Base-by-base conservation (phyloP, 169 alveolate genomes). In the Eimeria necatrix region DNA sequence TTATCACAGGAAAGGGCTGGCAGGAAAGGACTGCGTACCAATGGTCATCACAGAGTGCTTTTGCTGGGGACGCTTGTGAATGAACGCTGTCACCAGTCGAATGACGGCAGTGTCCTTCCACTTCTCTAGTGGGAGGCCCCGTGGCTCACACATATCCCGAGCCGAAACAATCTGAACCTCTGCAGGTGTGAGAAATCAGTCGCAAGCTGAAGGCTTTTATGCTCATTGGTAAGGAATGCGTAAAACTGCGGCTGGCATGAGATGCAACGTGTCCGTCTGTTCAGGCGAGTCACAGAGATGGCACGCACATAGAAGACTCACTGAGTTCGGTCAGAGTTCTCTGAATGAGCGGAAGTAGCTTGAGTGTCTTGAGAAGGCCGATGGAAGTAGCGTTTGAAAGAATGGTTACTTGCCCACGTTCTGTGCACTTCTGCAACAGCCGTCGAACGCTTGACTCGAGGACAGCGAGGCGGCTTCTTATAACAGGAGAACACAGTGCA, bases 91-190 rank as follows among this genome's bases (percentile, higher is more conserved):
- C 24, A 91, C 89, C 90, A 91, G n/a, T 32, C 84, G 95, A 16
- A 91, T 59, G 48, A 91, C 70, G 41, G 91, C 95, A 14, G 95
- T 91, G 70, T 91, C 95, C 70, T 91, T 91, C 95, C 95, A 91
- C 64, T 91, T 83, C 41, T 91, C 95, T n/a, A 91, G 71, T 4
- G 95, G 95, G 18, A 91, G 95, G 22, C 95, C 95, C 14, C 52
- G 95, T 24, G 95, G 95, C 70, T 91, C 95, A 20, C 95, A 91
- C 95, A 91, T 91, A 49, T 91, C 95, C 14, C 95, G 76, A 59
- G 95, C 89, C 7, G 95, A 91, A n/a, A 91, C 90, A 20, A 91
- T 53, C 52, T 64, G 80, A 60, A 91, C 84, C 64, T 73, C 95
- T 91, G 95, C 52, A 26, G 53, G 7, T 14, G 84, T 24, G 26